These are phyloP conservation scores for Trichophyton equinum DNA, from an alignment of 2,329 filamentous ascomycete species.

Conservation along the genomic window DNA sequence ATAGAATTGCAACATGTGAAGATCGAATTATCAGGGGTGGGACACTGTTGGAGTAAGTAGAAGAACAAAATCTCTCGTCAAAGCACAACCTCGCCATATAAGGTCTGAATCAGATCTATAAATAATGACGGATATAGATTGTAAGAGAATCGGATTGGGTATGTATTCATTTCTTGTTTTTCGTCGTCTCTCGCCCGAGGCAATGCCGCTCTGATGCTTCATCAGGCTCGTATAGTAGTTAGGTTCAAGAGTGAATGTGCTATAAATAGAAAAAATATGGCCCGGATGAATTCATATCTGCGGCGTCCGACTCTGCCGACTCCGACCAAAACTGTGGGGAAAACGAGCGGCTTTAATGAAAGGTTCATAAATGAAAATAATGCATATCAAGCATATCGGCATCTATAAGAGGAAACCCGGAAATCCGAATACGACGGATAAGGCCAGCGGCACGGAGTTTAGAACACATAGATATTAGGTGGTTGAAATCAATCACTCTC, in stretches of 20 bases:
- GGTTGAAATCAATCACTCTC: slow-evolving; percentile 23
- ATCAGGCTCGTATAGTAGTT: neutral
- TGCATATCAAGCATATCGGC: no score
- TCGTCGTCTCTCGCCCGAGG: neutral
- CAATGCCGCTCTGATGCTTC: neutral
- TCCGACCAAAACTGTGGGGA: neutral
- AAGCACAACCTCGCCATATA: no score
- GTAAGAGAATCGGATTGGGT: no score
- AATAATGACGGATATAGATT: no score
- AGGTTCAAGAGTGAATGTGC: neutral
- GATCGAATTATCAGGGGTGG: neutral
- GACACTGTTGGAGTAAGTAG: no score
- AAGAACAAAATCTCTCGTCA: neutral
- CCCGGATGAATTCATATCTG: neutral
- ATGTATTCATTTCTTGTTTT: neutral
- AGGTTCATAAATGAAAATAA: neutral
- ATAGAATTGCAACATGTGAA: neutral
- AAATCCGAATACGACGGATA: neutral
- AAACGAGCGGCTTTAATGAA: neutral
- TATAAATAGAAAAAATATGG: neutral
- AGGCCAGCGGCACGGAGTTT: neutral
- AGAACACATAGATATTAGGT: neutral
- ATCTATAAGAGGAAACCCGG: neutral
- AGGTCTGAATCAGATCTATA: no score
- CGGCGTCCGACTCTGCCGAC: neutral